Evolutionary conservation across 73 alveolate genomes (phyloP).

Genomic region (Stentor roeselii): DNA sequence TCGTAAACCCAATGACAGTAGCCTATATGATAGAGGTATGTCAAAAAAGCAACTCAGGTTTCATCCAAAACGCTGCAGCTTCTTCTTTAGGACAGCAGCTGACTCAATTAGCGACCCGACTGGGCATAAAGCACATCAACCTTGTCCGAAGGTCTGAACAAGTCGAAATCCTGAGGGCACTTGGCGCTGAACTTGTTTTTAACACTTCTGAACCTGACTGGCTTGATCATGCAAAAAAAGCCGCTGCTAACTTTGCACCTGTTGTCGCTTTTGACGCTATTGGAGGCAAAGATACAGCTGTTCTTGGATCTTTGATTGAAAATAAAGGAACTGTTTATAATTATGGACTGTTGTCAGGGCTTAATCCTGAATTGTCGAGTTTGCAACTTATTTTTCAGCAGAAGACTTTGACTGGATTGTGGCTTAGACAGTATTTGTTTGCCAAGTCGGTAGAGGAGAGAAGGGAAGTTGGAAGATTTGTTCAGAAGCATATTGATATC

Average conservation of each 20-base stretch:
- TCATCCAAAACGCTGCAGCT: slow-evolving; percentile 64
- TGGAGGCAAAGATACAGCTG: slow-evolving; percentile 47
- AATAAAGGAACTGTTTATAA: slow-evolving; percentile 25
- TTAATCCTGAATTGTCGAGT: not conserved
- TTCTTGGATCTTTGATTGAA: slow-evolving; percentile 30
- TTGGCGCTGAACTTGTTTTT: slow-evolving; percentile 54
- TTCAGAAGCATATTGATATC: not conserved
- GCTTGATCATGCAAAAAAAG: slow-evolving; percentile 24
- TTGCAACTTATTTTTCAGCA: not conserved
- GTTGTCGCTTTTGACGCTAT: slow-evolving; percentile 55
- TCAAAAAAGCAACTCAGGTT: slow-evolving; percentile 36
- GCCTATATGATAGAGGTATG: slow-evolving; percentile 49
- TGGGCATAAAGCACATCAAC: slow-evolving; percentile 46
- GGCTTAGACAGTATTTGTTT: not conserved
- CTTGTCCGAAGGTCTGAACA: slow-evolving; percentile 68
- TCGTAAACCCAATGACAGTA: slow-evolving; percentile 75
- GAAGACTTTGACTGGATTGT: not conserved
- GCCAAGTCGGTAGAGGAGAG: not conserved
- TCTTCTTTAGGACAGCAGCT: slow-evolving; percentile 69
- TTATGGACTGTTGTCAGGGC: slow-evolving; percentile 40
- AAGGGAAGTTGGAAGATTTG: not conserved
- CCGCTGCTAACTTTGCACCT: slow-evolving; percentile 35
- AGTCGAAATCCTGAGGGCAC: slow-evolving; percentile 43
- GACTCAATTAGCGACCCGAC: slow-evolving; percentile 41
- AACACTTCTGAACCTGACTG: slow-evolving; percentile 40